Evolutionary conservation across 176 grass and related monocot genomes (phyloP), one percentile per base, ranked within the genome.

Genomic region (Oryza nivara): DNA sequence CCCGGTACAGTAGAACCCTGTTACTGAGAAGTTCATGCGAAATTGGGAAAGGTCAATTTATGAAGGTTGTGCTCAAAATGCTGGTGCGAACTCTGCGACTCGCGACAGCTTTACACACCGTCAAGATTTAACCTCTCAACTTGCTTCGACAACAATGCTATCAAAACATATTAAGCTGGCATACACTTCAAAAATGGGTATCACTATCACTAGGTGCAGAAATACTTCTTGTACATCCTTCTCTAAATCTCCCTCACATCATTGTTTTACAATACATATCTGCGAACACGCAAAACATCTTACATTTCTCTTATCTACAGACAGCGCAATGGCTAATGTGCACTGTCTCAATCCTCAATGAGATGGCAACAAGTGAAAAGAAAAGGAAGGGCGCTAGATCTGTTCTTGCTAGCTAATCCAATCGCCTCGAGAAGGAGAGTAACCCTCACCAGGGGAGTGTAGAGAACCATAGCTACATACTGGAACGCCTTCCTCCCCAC

Each of bases 371-470:
- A 47, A 45, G 22, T 20, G 22, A 9, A 69, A 60, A 26, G 30
- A 70, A 78, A 41, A 23, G 7, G n/a, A 23, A 20, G 3, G 1
- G 56, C n/a, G 25, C 67, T 26, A 85, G 84, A 90, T 90, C 84
- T 86, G 66, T 40, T 11, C 43, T 2, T 25, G 13, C 14, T 23
- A 13, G 46, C 7, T 7, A 77, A 71, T 22, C 76, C 22, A 81
- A 34, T 17, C 11, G 9, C 40, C 40, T 71, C n/a, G 10, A 65
- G 6, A 23, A 23, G 72, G 68, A 19, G 36, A 74, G 36, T 16
- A 56, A 61, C 48, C 61, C 88, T 94, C 80, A 95, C 96, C 85
- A 98, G 30, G 26, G 96, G 93, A 87, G 93, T 98, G 86, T 98
- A 98, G 78, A 98, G 77, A 36, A 81, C 88, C 74, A 98, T 87